Percentiles rank a stretch among this genome's conserved stretches.
Evolutionary conservation across 352 stramenopile genomes (phyloP).

Genomic region (Phytophthora europaea): DNA sequence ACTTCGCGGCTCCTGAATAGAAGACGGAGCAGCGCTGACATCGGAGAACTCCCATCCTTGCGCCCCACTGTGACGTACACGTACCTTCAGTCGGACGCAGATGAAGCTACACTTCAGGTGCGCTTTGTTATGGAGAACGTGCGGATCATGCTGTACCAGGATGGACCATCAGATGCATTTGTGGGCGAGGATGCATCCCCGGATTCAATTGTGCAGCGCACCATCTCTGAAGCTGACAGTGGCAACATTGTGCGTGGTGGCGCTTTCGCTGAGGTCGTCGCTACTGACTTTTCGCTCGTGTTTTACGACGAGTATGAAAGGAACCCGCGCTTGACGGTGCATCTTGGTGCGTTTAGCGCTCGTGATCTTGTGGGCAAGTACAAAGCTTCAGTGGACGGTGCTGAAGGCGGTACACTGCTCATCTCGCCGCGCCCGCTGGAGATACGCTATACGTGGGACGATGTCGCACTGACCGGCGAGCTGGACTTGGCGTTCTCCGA

Average conservation of each 20-base stretch:
- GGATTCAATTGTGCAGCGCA: conserved; percentile 22
- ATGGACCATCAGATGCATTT: conserved; percentile 13
- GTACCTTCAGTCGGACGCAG: conserved; percentile 76
- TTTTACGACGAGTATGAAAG: conserved; percentile 53
- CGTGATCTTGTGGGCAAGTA: conserved; percentile 48
- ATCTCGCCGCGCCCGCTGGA: conserved; percentile 52
- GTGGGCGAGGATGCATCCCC: conserved; percentile 2
- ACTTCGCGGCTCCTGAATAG: not conserved
- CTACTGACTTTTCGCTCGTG: conserved; percentile 44
- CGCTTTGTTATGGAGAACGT: conserved; percentile 71
- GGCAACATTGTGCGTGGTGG: not conserved
- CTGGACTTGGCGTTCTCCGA: conserved; percentile 62
- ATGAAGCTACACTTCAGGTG: conserved; percentile 73
- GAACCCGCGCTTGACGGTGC: conserved; percentile 54
- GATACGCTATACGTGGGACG: conserved; percentile 73
- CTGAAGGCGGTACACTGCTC: conserved; percentile 43
- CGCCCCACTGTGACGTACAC: conserved; percentile 78
- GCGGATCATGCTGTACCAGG: conserved; percentile 55
- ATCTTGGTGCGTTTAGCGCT: conserved; percentile 50
- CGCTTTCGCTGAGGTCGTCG: conserved; percentile 43
- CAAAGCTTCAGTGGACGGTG: conserved; percentile 8
- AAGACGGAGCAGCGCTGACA: conserved; percentile 24
- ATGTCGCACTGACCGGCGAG: conserved; percentile 46
- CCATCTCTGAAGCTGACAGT: conserved; percentile 7
- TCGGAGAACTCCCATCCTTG: conserved; percentile 35